A percentile compares a stretch with the other conserved stretches of the same genome.
These are phyloP conservation scores for Erodium chrysanthum DNA, from an alignment of 441 rosid species.

Conservation along the genomic window DNA sequence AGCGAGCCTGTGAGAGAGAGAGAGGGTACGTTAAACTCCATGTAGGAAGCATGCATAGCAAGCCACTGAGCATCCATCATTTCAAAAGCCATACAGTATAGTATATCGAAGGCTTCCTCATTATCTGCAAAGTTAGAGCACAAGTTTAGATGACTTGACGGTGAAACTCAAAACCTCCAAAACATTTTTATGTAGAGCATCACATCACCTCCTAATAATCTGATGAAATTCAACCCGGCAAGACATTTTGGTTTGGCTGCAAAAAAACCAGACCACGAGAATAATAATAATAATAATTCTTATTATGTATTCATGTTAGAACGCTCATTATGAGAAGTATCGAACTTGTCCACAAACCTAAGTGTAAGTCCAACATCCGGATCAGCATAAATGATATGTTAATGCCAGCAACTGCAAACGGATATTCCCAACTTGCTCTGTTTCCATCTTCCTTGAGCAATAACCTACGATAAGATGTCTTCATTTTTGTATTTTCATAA, in stretches of 20 bases:
- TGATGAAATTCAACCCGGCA: slow-evolving; percentile 64
- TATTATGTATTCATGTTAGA: no score
- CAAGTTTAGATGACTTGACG: slow-evolving; percentile 1
- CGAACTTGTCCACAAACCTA: slow-evolving; percentile 35
- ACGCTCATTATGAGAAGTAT: no score
- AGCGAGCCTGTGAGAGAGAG: slow-evolving; percentile 5
- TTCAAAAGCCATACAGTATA: slow-evolving; percentile 80
- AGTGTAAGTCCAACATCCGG: slow-evolving; percentile 76
- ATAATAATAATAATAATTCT: no score
- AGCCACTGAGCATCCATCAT: slow-evolving; percentile 99
- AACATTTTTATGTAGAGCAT: no score
- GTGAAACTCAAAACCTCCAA: no score
- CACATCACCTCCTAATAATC: slow-evolving; percentile 82
- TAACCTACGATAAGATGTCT: slow-evolving; percentile 87
- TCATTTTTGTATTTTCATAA: slow-evolving; percentile 39
- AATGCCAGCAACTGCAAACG: slow-evolving; percentile 41
- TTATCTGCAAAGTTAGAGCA: slow-evolving; percentile 47
- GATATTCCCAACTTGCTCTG: slow-evolving; percentile 88
- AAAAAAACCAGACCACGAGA: no score
- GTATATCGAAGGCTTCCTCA: slow-evolving; percentile 73
- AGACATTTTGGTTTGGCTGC: slow-evolving; percentile 75
- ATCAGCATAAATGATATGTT: slow-evolving; percentile 48
- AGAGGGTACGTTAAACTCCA: slow-evolving; percentile 80
- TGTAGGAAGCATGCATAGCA: slow-evolving; percentile 94
- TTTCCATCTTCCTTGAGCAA: slow-evolving; percentile 74